A percentile compares a stretch with the other conserved stretches of the same genome.
These are phyloP conservation scores for Lecanosticta acicola DNA, from an alignment of 2,329 filamentous ascomycete species.

Conservation along the genomic window DNA sequence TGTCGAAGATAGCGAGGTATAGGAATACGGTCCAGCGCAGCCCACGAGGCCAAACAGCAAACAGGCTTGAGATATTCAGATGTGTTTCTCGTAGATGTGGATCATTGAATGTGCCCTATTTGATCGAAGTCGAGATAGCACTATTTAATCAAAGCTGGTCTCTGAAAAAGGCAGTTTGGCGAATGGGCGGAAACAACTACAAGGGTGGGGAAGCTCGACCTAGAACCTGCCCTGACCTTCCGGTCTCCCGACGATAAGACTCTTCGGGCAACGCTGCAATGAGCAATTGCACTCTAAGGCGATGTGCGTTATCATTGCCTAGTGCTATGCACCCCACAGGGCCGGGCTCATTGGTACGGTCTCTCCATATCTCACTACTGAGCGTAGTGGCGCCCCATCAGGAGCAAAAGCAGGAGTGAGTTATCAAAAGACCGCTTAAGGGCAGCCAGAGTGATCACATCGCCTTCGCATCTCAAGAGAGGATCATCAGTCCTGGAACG, in stretches of 20 bases:
- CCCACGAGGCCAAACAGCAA: slow-evolving; percentile 38
- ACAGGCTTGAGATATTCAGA: slow-evolving; percentile 39
- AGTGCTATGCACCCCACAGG: not conserved
- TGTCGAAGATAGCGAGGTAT: slow-evolving; percentile 30
- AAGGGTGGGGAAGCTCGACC: not conserved
- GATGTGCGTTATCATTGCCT: not conserved
- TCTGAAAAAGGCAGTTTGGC: not conserved
- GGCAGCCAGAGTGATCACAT: no score
- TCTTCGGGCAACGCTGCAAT: not conserved
- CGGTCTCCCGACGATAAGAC: no score
- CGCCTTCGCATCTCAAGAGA: no score
- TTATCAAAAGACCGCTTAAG: no score
- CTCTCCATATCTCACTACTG: not conserved
- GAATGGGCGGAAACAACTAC: not conserved
- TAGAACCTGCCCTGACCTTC: no score
- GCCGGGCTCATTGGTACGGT: no score
- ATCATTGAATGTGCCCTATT: no score
- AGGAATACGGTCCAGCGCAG: slow-evolving; percentile 36
- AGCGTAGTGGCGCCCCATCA: not conserved
- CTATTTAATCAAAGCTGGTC: not conserved
- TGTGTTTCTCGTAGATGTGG: slow-evolving; percentile 39
- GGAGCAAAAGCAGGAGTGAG: no score
- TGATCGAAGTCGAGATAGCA: no score
- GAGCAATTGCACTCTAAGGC: not conserved
- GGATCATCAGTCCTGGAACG: not conserved